These are phyloP conservation scores for Malus hybrid DNA, from an alignment of 331 rosid species.

Conservation along the genomic window DNA sequence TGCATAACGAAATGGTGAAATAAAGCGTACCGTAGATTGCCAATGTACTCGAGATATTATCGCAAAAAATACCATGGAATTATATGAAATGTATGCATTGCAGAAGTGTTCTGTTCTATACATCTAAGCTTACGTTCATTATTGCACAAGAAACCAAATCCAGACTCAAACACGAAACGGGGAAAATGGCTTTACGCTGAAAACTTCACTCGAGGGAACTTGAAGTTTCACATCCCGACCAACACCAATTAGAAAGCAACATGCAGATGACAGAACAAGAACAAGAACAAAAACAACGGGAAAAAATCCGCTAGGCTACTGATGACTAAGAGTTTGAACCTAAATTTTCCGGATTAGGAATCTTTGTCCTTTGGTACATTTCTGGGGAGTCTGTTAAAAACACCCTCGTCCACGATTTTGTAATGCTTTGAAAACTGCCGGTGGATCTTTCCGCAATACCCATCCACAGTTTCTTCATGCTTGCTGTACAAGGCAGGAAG, in stretches of 20 bases:
- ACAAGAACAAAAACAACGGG: neutral
- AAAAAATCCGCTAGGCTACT: neutral
- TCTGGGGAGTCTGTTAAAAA: slow-evolving; percentile 59
- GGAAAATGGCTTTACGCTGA: neutral
- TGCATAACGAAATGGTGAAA: neutral
- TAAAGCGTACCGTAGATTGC: neutral
- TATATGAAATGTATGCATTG: neutral
- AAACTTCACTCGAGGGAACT: neutral
- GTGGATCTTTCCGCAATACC: slow-evolving; percentile 53
- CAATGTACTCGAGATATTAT: neutral
- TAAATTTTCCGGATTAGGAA: slow-evolving; percentile 12
- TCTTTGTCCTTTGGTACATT: slow-evolving; percentile 62
- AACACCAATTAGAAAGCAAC: neutral
- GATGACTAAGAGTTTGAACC: neutral
- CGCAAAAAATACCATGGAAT: neutral
- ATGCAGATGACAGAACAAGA: neutral
- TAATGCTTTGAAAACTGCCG: slow-evolving; percentile 75
- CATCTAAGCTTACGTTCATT: neutral
- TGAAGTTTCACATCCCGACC: neutral
- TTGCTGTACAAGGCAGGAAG: slow-evolving; percentile 73
- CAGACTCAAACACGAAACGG: neutral
- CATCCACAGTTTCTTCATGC: slow-evolving; percentile 45
- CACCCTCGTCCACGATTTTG: slow-evolving; percentile 69
- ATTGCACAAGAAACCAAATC: neutral
- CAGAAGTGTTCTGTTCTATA: neutral